phyloP scores from a whole-genome alignment of 148 eudicot genomes.

The Rhododendron williamsianum region DNA sequence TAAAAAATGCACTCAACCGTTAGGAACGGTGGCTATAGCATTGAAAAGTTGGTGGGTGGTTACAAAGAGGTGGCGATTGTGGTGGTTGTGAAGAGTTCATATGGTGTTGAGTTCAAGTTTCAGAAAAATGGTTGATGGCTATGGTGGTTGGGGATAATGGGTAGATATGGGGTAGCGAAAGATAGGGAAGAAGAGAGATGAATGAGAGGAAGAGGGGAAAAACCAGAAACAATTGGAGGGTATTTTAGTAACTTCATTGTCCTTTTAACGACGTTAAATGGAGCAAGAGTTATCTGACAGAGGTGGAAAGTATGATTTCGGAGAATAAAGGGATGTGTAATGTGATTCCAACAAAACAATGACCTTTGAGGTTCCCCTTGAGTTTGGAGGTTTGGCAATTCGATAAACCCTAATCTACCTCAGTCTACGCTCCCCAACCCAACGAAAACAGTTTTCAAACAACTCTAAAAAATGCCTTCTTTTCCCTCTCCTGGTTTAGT shows the following conservation, averaged over 20 bases:
- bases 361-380: no score
- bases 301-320: background rate
- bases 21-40: background rate
- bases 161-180: background rate
- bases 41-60: background rate
- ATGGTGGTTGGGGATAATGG: background rate
- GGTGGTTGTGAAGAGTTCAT: background rate
- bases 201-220: background rate
- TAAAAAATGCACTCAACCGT: no score
- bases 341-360: background rate
- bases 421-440: no score
- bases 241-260: background rate
- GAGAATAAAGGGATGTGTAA: background rate
- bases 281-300: no score
- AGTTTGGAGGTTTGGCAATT: no score
- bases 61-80: background rate
- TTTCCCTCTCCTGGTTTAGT: slow-evolving; percentile 71
- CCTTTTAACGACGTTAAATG: no score
- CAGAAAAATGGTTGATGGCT: background rate
- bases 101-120: no score
- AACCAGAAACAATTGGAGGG: background rate
- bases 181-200: no score
- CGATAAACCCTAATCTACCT: no score
- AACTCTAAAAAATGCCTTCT: slow-evolving; percentile 48
- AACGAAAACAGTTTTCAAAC: no score